These are phyloP conservation scores for Populus deltoides DNA, from an alignment of 345 rosid species.

Conservation along the genomic window DNA sequence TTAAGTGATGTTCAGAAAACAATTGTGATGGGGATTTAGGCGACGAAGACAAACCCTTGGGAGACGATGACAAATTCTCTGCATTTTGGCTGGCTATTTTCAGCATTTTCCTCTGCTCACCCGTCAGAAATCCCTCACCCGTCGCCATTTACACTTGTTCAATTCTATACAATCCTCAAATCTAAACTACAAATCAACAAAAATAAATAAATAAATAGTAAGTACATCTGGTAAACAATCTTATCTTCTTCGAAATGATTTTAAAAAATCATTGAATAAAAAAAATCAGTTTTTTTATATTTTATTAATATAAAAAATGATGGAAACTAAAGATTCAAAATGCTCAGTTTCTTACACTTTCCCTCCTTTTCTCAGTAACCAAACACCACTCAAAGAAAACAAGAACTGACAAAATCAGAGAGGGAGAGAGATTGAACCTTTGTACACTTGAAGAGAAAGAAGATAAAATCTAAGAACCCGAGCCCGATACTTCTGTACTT, in stretches of 20 bases:
- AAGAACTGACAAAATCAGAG: background rate
- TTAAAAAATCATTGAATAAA: background rate
- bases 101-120: constrained; percentile 73
- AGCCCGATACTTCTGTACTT: constrained; percentile 58
- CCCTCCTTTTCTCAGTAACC: constrained; percentile 9
- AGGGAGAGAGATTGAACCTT: background rate
- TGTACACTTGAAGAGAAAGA: background rate
- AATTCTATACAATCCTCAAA: constrained; percentile 12
- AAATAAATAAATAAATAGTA: background rate
- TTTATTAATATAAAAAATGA: background rate
- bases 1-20: constrained; percentile 62
- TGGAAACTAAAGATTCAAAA: background rate
- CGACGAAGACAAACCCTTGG: constrained; percentile 48
- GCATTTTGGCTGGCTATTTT: constrained; percentile 65
- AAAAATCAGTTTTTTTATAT: background rate
- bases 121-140: constrained; percentile 70
- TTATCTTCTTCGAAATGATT: background rate
- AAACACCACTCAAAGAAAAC: constrained; percentile 7
- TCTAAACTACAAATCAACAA: background rate
- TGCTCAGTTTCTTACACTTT: background rate
- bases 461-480: constrained; percentile 24
- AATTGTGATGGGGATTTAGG: constrained; percentile 43
- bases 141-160: constrained; percentile 60
- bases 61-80: constrained; percentile 64
- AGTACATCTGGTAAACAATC: background rate